Evolutionary conservation across 192 early-diverging fungal genomes (phyloP).

Genomic region (Gamsiella multidivaricata): DNA sequence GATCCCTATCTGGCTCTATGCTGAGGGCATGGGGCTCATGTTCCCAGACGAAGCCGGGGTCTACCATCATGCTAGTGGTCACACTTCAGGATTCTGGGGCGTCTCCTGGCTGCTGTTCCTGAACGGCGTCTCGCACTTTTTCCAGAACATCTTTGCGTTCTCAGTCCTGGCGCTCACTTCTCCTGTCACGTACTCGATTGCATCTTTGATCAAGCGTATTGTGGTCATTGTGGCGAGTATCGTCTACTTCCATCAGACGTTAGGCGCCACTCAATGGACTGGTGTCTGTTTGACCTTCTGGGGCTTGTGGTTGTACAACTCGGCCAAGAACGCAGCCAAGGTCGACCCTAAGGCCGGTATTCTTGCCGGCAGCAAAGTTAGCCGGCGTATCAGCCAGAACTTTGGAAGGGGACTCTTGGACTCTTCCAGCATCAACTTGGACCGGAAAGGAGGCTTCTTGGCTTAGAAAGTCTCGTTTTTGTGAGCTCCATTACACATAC

Average conservation of each 20-base stretch:
- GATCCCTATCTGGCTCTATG: constrained; percentile 83
- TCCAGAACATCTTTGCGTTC: constrained; percentile 85
- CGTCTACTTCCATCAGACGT: constrained; percentile 83
- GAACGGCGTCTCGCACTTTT: constrained; percentile 86
- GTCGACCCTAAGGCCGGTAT: constrained; percentile 28
- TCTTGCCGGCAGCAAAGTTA: constrained; percentile 29
- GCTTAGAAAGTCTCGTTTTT: no score
- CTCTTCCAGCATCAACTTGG: neutral
- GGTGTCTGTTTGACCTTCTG: constrained; percentile 85
- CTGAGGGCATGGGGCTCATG: constrained; percentile 68
- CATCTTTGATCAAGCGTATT: constrained; percentile 89
- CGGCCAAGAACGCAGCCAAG: constrained; percentile 71
- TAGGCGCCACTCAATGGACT: constrained; percentile 71
- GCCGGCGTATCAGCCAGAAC: constrained; percentile 33
- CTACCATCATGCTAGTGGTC: constrained; percentile 23
- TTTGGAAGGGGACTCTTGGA: constrained; percentile 34
- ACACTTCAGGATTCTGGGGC: constrained; percentile 38
- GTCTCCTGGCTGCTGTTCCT: constrained; percentile 70
- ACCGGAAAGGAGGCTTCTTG: constrained; percentile 39
- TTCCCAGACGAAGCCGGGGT: constrained; percentile 32
- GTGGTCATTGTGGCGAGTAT: constrained; percentile 88
- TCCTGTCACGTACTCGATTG: constrained; percentile 90
- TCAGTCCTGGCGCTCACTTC: constrained; percentile 78
- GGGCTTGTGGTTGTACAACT: constrained; percentile 87
- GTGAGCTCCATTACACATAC: no score